Evolutionary conservation across 345 rosid species (phyloP), one percentile per base, ranked within the genome.

Genomic region (Psidium friedrichsthalianum): DNA sequence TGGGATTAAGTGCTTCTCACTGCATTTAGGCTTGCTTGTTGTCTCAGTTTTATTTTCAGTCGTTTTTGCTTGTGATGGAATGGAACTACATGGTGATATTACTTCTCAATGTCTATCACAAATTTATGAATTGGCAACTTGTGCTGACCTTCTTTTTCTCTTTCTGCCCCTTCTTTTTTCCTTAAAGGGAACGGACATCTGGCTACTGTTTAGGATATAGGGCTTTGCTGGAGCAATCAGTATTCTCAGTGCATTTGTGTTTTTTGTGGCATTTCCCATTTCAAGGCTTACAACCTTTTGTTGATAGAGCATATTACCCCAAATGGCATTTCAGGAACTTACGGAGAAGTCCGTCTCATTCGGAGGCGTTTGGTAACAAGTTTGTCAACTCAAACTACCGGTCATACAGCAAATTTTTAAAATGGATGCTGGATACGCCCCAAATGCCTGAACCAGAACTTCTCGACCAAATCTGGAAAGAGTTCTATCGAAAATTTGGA

Each of bases 361-460:
- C 90, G 11, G 95, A 96, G 44, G 91, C 96, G 1, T 91, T 91
- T 82, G 93, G 86, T 9, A 83, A 87, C 21, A 90, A 91, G 87
- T 92, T 97, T 90, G 93, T 97, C 84, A 97, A 95, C 86, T 83
- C 95, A 85, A 96, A 97, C 85, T 90, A 86, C 74, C 88, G 93
- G 76, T 87, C 98, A 0, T 97, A 97, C 89, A 36, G 94, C 74
- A 91, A 61, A 86, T 95, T 97, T 89, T 91, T 97, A 88, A 90
- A 93, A 89, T 97, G 98, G 99, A 95, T 97, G 96, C 98, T 96
- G 5, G 98, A 85, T 25, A 98, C 99, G 6, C 91, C 95, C 20
- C 93, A 90, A 89, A 97, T 95, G 99, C 98, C 99, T 0, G 99
- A 97, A 90, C 95, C 90, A 78, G 98, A 95, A 88, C 98, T 97